Base-by-base conservation (phyloP, 169 alveolate species). In the Plasmodium blacklocki region DNA sequence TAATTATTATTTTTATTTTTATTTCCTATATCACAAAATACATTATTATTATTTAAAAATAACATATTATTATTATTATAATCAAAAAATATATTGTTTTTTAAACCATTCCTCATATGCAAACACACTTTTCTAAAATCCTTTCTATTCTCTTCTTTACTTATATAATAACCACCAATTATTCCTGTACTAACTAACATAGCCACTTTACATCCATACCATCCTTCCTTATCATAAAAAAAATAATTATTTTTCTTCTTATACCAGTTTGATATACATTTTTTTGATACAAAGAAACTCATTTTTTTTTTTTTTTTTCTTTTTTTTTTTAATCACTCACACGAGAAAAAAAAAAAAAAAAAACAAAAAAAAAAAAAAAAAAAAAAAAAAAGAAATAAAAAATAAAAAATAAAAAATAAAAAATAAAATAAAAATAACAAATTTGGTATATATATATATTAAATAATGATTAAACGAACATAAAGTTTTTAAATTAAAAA, bases 61-160 rank as follows among this genome's bases (percentile, higher is more conserved):
- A 32, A 12, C 19, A 21, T 14, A 5, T 39, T 21, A n/a, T 3
- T 2, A 9, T 71, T 72, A 66, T 60, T 45, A 66, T 60, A 5
- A 32, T 32, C 8, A 32, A 32, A 32, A 2, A 32, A 4, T 32
- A 7, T 32, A 32, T 32, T 32, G 8, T 32, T 32, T 32, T 32
- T 32, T 63, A 62, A 11, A 11, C 64, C 49, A 45, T 32, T 86
- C 56, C 52, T 86, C 62, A 86, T 29, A 15, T 86, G 56, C 12
- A 32, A 47, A 52, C 59, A 72, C 21, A 45, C 26, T 2, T 12
- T 29, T 26, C 73, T 18, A 8, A 86, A 19, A 19, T 86, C 62
- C 8, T 62, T 52, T 86, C 92, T 86, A 73, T 39, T 86, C 12
- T 71, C 75, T 64, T 86, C 92, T 45, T 71, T 62, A 29, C 45